phyloP scores from a whole-genome alignment of 495 filamentous ascomycete genomes.

The Neurospora cerealis region DNA sequence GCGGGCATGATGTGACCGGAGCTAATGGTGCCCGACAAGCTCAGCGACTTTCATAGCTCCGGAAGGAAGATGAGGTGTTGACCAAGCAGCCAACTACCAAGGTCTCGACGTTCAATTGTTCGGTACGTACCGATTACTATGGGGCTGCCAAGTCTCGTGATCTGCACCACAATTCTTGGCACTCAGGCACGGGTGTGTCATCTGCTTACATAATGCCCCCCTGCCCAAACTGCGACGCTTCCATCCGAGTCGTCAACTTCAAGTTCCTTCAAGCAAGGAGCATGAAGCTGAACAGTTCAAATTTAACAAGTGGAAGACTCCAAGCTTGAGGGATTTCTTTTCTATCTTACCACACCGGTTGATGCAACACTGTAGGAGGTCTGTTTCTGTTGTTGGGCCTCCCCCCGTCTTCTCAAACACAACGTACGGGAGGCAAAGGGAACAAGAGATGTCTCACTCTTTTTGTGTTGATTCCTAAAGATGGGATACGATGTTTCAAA shows the following conservation, averaged over 20 bases:
- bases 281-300: neutral
- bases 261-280: neutral
- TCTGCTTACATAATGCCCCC: neutral
- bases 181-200: neutral
- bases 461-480: neutral
- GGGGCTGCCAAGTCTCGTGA: neutral
- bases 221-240: neutral
- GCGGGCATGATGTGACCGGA: neutral
- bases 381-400: neutral
- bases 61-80: neutral
- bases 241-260: neutral
- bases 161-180: neutral
- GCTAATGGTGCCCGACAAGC: neutral
- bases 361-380: neutral
- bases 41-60: neutral
- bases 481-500: neutral
- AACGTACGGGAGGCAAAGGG: neutral
- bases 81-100: neutral
- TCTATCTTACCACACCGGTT: neutral
- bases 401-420: neutral
- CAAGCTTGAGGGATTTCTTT: neutral
- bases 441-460: neutral
- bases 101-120: neutral
- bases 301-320: neutral
- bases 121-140: neutral